A percentile compares a stretch with the other conserved stretches of the same genome.
These are phyloP conservation scores for Diaporthe amygdali DNA, from an alignment of 2,329 filamentous ascomycete genomes.

Conservation along the genomic window DNA sequence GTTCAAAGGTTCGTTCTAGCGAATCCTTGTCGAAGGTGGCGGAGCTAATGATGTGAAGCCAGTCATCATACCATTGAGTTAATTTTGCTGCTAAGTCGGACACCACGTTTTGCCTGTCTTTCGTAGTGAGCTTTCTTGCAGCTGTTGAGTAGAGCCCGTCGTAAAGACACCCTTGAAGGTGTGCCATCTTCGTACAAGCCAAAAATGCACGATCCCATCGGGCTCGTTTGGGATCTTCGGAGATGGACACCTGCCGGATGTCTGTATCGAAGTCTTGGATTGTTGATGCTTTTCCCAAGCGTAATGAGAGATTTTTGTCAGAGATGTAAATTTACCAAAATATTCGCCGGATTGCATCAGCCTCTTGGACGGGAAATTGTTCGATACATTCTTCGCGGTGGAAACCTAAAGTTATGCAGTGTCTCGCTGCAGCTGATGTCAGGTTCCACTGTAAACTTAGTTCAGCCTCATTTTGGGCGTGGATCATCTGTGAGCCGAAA, in stretches of 20 bases:
- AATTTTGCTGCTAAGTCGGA: neutral
- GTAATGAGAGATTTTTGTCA: neutral
- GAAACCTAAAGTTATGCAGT: neutral
- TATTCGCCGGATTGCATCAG: neutral
- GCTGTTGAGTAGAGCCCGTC: neutral
- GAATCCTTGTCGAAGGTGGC: neutral
- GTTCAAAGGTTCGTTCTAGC: neutral
- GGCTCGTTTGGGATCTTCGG: neutral
- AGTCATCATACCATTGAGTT: neutral
- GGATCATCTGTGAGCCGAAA: neutral
- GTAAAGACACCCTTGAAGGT: neutral
- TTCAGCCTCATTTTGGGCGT: neutral
- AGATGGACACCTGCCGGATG: neutral
- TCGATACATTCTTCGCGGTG: neutral
- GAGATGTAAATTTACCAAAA: neutral
- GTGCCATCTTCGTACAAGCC: neutral
- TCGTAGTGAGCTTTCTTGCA: neutral
- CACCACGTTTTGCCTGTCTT: neutral
- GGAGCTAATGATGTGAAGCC: neutral
- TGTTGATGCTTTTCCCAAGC: neutral
- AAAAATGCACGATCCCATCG: neutral
- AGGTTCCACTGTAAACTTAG: neutral
- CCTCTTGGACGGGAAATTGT: neutral
- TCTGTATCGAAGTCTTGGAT: neutral
- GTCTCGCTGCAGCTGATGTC: neutral